Conservation (phyloP, 441 rosid genomes). For the Macaranga tanarius region DNA sequence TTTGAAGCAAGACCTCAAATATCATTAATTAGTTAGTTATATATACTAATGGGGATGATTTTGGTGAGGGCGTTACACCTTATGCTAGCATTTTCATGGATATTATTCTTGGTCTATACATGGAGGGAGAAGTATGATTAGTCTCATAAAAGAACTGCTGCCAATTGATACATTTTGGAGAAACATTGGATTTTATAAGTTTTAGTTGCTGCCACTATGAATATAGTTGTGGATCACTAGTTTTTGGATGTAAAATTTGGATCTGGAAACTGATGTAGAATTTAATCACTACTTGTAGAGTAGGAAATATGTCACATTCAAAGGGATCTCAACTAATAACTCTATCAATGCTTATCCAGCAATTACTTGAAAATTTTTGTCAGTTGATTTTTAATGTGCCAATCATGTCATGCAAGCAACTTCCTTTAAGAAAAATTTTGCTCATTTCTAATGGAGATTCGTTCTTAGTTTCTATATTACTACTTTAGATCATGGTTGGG, state of each 20-base stretch:
- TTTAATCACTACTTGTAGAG: neutral
- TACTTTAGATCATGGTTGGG: too few relatives aligned
- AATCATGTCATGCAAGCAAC: neutral
- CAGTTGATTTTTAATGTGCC: neutral
- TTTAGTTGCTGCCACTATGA: neutral
- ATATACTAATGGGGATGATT: too few relatives aligned
- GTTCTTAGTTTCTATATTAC: too few relatives aligned
- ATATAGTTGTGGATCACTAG: conserved; percentile 1
- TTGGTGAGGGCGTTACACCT: too few relatives aligned
- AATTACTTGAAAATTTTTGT: neutral
- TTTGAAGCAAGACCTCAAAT: too few relatives aligned
- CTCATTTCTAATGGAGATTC: neutral
- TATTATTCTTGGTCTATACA: conserved; percentile 41
- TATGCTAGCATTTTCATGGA: conserved; percentile 53
- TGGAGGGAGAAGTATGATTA: conserved; percentile 62
- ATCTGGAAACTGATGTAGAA: conserved; percentile 9
- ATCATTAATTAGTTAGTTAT: too few relatives aligned
- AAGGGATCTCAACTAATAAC: neutral
- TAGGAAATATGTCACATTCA: neutral
- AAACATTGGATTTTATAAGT: neutral
- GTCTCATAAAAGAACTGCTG: neutral
- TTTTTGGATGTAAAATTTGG: neutral
- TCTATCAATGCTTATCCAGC: too few relatives aligned
- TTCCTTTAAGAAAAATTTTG: neutral
- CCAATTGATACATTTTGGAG: neutral